A percentile compares a stretch with the other conserved stretches of the same genome.
Conservation (phyloP, 2,329 filamentous ascomycete species). For the Trichoderma asperellum region DNA sequence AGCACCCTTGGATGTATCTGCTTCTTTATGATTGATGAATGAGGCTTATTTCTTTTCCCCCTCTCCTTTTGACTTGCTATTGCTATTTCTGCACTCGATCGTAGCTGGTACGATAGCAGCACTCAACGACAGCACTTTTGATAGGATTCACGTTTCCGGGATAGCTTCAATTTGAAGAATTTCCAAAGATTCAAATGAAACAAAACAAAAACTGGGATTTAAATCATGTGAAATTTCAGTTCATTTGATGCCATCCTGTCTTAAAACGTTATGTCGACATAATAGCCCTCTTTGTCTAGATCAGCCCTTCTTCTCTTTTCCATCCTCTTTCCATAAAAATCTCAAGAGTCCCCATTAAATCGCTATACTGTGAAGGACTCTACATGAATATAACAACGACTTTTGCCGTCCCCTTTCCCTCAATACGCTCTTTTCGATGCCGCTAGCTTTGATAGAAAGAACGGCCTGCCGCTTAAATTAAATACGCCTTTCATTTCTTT, state of each 20-base stretch:
- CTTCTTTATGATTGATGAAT: neutral
- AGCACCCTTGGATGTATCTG: neutral
- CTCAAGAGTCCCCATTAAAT: neutral
- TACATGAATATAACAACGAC: conserved; percentile 6
- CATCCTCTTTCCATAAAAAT: neutral
- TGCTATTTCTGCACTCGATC: neutral
- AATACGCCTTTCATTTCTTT: neutral
- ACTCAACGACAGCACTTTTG: neutral
- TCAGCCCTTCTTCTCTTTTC: neutral
- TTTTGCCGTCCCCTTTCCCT: neutral
- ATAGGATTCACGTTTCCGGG: neutral
- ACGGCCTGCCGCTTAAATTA: conserved; percentile 25
- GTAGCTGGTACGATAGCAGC: no score
- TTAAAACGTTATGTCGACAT: neutral
- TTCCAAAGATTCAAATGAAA: no score
- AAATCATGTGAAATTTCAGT: neutral
- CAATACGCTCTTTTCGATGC: neutral
- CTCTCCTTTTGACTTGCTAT: neutral
- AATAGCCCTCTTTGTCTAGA: conserved; percentile 13
- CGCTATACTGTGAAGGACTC: conserved; percentile 18
- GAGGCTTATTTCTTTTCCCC: neutral
- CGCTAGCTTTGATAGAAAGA: conserved; percentile 14
- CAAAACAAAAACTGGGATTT: neutral
- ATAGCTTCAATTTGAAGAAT: neutral
- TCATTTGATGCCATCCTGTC: neutral